Percentiles rank a stretch among this genome's conserved stretches.
Conservation (phyloP, 2,329 filamentous ascomycete species). For the Pseudofabraea citricarpa region DNA sequence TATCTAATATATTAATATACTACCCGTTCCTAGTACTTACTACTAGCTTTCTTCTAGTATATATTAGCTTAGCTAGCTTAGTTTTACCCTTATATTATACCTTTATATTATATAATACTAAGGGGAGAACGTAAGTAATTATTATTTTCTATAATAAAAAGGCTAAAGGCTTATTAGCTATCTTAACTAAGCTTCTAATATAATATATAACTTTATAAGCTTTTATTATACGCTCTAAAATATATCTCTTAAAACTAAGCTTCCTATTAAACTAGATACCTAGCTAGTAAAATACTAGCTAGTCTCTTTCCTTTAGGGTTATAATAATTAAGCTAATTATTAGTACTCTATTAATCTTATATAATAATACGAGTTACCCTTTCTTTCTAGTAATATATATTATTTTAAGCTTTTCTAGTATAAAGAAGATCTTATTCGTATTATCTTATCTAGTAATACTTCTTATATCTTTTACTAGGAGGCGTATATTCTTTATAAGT, state of each 20-base stretch:
- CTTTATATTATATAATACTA: neutral
- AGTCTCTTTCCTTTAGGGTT: neutral
- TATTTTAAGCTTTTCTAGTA: neutral
- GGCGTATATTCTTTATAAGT: neutral
- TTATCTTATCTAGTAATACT: neutral
- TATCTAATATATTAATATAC: neutral
- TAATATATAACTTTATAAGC: neutral
- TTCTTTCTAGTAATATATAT: neutral
- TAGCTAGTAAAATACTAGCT: neutral
- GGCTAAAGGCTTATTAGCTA: neutral
- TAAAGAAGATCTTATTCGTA: neutral
- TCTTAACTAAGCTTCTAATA: neutral
- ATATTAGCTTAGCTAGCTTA: neutral
- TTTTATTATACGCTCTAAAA: neutral
- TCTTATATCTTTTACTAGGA: neutral
- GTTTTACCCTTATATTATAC: neutral
- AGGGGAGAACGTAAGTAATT: neutral
- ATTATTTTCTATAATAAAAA: neutral
- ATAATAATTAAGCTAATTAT: neutral
- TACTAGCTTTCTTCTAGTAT: neutral
- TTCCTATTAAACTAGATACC: neutral
- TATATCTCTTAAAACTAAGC: neutral
- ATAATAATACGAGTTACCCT: neutral
- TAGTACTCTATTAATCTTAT: neutral
- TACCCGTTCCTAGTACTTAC: neutral